Percentiles rank a stretch among this genome's conserved stretches.
phyloP scores from a whole-genome alignment of 164 flowering plant genomes.

The Chloranthus sessilifolius region DNA sequence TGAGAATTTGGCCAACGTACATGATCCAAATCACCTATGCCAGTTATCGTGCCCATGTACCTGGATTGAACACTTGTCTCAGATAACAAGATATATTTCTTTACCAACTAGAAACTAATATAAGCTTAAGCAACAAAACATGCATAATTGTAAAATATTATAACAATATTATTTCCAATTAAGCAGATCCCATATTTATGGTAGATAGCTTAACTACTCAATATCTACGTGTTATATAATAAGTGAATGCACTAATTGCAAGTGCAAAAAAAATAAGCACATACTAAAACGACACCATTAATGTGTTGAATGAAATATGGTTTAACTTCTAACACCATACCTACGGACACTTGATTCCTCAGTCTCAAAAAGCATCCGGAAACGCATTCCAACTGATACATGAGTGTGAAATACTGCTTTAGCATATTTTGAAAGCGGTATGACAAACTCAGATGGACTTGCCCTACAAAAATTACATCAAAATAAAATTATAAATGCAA shows the following conservation, averaged over 20 bases:
- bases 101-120: too few relatives aligned
- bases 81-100: too few relatives aligned
- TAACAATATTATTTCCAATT: too few relatives aligned
- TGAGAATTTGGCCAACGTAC: constrained; percentile 88
- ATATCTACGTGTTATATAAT: too few relatives aligned
- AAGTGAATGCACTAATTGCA: too few relatives aligned
- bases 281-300: too few relatives aligned
- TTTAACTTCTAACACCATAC: constrained; percentile 24
- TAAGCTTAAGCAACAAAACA: too few relatives aligned
- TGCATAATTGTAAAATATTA: too few relatives aligned
- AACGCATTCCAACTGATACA: constrained; percentile 90
- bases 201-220: too few relatives aligned
- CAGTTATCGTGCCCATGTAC: constrained; percentile 94
- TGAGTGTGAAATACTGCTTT: constrained; percentile 86
- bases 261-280: too few relatives aligned
- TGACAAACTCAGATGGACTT: constrained; percentile 87
- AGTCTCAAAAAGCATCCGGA: constrained; percentile 88
- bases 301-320: not conserved
- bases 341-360: constrained; percentile 92
- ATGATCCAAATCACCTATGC: constrained; percentile 71
- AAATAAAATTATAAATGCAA: not conserved
- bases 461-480: constrained; percentile 43
- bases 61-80: constrained; percentile 23
- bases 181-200: too few relatives aligned
- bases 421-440: constrained; percentile 67